phyloP scores from a whole-genome alignment of 1,284 basidiomycete genomes.

The Anthracocystis walkeri region DNA sequence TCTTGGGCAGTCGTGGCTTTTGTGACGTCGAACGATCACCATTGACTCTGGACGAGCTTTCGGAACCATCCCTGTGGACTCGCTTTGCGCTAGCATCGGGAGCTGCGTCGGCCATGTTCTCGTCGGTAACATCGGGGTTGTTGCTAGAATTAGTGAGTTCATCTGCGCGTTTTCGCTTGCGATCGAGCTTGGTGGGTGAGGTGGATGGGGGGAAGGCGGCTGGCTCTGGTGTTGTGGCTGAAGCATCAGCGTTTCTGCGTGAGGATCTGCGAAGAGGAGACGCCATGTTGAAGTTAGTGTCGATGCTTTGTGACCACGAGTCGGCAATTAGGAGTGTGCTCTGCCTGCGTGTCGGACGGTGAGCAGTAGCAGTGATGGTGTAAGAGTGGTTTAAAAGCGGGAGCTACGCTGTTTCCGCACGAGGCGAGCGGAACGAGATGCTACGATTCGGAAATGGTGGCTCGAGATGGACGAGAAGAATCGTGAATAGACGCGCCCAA shows the following conservation, averaged over 20 bases:
- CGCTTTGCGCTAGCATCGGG: not conserved
- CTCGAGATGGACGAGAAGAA: not conserved
- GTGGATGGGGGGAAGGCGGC: constrained; percentile 22
- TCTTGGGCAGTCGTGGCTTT: constrained; percentile 21
- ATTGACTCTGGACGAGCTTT: not conserved
- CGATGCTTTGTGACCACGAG: not conserved
- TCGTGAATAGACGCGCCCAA: constrained; percentile 18
- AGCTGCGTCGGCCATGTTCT: constrained; percentile 1
- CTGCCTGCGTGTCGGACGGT: not conserved
- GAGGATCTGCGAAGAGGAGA: constrained; percentile 46
- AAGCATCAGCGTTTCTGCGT: constrained; percentile 34
- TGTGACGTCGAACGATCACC: constrained; percentile 3
- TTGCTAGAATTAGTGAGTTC: constrained; percentile 15
- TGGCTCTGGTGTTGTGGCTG: constrained; percentile 45
- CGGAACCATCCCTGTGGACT: not conserved
- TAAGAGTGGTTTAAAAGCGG: not conserved
- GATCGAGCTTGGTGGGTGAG: constrained; percentile 40
- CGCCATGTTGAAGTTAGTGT: constrained; percentile 11
- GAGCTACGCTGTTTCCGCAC: not conserved
- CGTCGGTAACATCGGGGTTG: constrained; percentile 9
- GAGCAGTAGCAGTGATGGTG: not conserved
- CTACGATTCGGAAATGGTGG: not conserved
- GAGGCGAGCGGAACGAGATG: not conserved
- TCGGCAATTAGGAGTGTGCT: not conserved
- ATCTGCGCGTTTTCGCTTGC: constrained; percentile 42